phyloP scores from a whole-genome alignment of 2,329 filamentous ascomycete species.

The Rutstroemia sp. region DNA sequence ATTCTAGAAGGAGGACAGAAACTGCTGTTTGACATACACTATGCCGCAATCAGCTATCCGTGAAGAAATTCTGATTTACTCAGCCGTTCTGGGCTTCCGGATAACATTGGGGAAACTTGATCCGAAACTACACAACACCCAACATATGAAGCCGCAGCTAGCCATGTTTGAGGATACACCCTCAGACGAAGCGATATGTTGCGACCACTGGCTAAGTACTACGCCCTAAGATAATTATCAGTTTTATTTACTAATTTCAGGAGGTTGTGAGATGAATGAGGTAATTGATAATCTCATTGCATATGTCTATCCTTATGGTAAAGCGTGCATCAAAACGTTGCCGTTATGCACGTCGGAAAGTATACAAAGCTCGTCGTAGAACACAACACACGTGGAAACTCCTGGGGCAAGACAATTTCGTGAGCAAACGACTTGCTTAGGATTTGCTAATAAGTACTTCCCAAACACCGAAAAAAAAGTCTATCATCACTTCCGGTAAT shows the following conservation, averaged over 20 bases:
- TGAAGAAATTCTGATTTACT: conserved; percentile 2
- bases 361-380: conserved; percentile 16
- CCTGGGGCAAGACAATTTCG: conserved; percentile 16
- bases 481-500: conserved; percentile 42
- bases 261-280: background rate
- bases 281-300: background rate
- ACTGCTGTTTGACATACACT: conserved; percentile 1
- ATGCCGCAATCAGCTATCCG: conserved; percentile 6
- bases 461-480: background rate
- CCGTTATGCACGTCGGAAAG: conserved; percentile 8
- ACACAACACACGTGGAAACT: conserved; percentile 18
- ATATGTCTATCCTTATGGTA: background rate
- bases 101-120: background rate
- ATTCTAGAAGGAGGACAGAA: conserved; percentile 12
- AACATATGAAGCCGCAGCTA: conserved; percentile 14
- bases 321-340: conserved; percentile 9
- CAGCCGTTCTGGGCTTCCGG: background rate
- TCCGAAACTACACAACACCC: background rate
- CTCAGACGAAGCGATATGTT: conserved; percentile 4
- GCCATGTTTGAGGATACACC: conserved; percentile 10
- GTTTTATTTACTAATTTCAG: background rate
- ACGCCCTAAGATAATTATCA: conserved; percentile 3
- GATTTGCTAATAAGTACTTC: conserved; percentile 18
- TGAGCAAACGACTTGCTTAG: conserved; percentile 16
- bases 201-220: background rate